Percentiles rank a stretch among this genome's conserved stretches.
Conservation (phyloP, 768 basidiomycete genomes). For the Kwoniella bestiolae region DNA sequence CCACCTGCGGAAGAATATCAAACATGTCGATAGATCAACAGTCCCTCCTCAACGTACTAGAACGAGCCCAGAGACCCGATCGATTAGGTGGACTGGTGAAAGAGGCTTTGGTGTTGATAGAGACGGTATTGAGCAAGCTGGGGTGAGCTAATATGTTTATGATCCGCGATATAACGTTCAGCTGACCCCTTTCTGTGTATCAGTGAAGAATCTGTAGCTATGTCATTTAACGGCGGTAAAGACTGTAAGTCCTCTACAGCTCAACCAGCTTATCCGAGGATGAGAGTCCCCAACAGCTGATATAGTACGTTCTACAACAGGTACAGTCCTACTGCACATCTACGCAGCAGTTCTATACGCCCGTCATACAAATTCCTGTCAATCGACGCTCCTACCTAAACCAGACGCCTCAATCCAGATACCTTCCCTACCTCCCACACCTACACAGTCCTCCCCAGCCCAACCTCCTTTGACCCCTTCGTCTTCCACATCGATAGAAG, state of each 20-base stretch:
- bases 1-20: no score
- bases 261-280: neutral
- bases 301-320: slow-evolving; percentile 58
- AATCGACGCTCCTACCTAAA: neutral
- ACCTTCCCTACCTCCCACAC: neutral
- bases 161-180: neutral
- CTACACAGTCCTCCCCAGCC: neutral
- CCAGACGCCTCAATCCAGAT: slow-evolving; percentile 50
- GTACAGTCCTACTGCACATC: slow-evolving; percentile 92
- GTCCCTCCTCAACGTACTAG: slow-evolving; percentile 35
- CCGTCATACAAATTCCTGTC: slow-evolving; percentile 27
- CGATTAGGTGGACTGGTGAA: slow-evolving; percentile 60
- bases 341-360: slow-evolving; percentile 71
- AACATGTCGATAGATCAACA: slow-evolving; percentile 1
- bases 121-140: slow-evolving; percentile 72
- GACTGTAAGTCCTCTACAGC: slow-evolving; percentile 68
- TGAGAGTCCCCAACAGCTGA: no score
- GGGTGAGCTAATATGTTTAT: slow-evolving; percentile 66
- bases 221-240: slow-evolving; percentile 99
- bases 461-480: slow-evolving; percentile 6
- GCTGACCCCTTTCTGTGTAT: neutral
- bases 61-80: slow-evolving; percentile 33
- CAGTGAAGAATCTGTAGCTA: slow-evolving; percentile 70
- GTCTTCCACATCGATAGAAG: slow-evolving; percentile 2
- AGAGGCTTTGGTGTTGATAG: slow-evolving; percentile 81